These are phyloP conservation scores for Kodamaea leandrae DNA, from an alignment of 805 yeast species.

Conservation along the genomic window DNA sequence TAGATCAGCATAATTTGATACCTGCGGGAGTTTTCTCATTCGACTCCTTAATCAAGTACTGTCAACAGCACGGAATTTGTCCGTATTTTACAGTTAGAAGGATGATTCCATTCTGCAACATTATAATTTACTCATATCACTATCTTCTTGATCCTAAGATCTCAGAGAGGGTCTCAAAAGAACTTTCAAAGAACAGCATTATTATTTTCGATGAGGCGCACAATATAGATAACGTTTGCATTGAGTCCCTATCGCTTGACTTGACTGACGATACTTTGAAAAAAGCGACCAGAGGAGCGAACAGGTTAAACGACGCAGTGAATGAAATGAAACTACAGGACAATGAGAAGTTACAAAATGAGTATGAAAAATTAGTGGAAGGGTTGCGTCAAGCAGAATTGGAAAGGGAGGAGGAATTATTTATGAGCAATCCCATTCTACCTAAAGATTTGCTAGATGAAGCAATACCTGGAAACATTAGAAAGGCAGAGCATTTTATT, in stretches of 20 bases:
- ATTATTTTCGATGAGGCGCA: constrained; percentile 98
- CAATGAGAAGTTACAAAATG: constrained; percentile 79
- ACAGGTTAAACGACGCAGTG: constrained; percentile 72
- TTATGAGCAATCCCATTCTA: constrained; percentile 84
- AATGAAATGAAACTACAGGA: constrained; percentile 81
- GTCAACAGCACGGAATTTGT: constrained; percentile 78
- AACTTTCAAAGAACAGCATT: constrained; percentile 87
- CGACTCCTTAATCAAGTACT: constrained; percentile 74
- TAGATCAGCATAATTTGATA: constrained; percentile 83
- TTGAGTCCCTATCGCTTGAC: constrained; percentile 89
- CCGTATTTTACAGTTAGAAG: constrained; percentile 98
- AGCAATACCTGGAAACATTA: constrained; percentile 95
- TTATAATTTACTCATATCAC: constrained; percentile 94
- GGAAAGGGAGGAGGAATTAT: constrained; percentile 55
- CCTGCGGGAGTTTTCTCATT: constrained; percentile 96
- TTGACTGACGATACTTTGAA: constrained; percentile 86
- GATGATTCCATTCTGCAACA: constrained; percentile 92
- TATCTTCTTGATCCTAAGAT: constrained; percentile 95
- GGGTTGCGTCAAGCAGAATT: constrained; percentile 84
- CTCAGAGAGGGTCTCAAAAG: constrained; percentile 91
- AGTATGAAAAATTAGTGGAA: constrained; percentile 85
- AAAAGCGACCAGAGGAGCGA: constrained; percentile 85
- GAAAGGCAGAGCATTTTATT: constrained; percentile 95
- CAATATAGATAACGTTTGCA: constrained; percentile 97
- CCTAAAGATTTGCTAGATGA: constrained; percentile 84